Evolutionary conservation across 1,284 basidiomycete genomes (phyloP), one percentile per base, ranked within the genome.

Genomic region (Butyriboletus regius): DNA sequence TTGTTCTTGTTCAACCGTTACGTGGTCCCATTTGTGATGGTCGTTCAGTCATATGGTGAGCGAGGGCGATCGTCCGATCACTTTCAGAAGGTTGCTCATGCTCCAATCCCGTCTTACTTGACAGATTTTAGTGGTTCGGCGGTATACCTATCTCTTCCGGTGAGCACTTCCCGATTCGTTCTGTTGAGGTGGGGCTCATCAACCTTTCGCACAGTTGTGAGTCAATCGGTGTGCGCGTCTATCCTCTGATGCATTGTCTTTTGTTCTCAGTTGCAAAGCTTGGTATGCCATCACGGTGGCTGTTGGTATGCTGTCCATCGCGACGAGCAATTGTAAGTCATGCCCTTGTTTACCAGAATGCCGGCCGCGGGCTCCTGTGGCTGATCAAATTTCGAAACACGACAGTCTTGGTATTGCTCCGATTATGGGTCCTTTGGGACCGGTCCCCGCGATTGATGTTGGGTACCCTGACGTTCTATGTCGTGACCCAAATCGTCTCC

Each of bases 1-100:
- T 55, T 74, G 5, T 79, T 77, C 58, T 59, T 78, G 31, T 53
- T 74, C 33, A 68, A 75, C 31, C 74, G 77, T 14, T 78, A 79
- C 53, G 43, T 63, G n/a, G 72, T 79, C 7, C 71, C 75, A 3
- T 45, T 57, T 4, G 62, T 60, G 5, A 66, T 77, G 48, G 54
- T 73, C 15, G 48, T 72, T 2, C 67, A 70, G 36, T 61, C 65
- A 7, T 62, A 70, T 43, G 70, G 77, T 76, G 43, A 58, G 65
- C 1, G 14, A 12, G 12, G 13, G 8, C 8, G 18, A 17, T n/a
- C 4, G 18, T 36, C 15, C 6, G 18, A 24, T 24, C 5, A 10
- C 18, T 41, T 29, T 20, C 22, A 15, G 24, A 24, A 37, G 24
- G 28, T 32, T 15, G 24, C 54, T 54, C 15, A 46, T 18, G 3